These are phyloP conservation scores for Camillea tinctor DNA, from an alignment of 2,329 filamentous ascomycete species.

Conservation along the genomic window DNA sequence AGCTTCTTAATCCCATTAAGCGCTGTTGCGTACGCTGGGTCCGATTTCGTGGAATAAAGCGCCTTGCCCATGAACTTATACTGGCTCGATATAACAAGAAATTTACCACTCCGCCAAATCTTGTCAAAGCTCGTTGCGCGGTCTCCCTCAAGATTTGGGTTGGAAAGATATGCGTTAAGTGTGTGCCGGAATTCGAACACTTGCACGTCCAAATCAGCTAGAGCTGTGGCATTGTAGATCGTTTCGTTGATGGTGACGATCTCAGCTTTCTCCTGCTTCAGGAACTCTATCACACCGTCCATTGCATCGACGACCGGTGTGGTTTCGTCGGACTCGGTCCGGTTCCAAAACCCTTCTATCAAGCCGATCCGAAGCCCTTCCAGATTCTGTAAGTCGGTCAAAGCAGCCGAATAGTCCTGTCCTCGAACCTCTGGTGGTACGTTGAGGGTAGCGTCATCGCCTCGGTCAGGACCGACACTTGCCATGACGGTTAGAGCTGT, in stretches of 20 bases:
- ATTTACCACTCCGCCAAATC: conserved; percentile 50
- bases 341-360: conserved; percentile 56
- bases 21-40: conserved; percentile 47
- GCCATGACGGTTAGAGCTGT: conserved; percentile 52
- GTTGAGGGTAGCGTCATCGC: conserved; percentile 52
- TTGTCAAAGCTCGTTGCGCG: conserved; percentile 46
- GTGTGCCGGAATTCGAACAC: conserved; percentile 57
- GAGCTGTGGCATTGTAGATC: conserved; percentile 51
- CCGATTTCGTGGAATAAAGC: conserved; percentile 49
- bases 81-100: conserved; percentile 59
- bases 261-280: conserved; percentile 46
- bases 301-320: conserved; percentile 56
- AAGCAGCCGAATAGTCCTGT: conserved; percentile 45
- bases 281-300: conserved; percentile 42
- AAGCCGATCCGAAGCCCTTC: conserved; percentile 33
- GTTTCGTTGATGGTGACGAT: conserved; percentile 49
- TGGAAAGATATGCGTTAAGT: conserved; percentile 55
- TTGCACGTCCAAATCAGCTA: conserved; percentile 57
- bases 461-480: conserved; percentile 47
- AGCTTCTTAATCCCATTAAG: conserved; percentile 24
- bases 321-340: conserved; percentile 49
- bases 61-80: conserved; percentile 53
- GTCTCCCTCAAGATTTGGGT: conserved; percentile 38
- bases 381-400: conserved; percentile 30
- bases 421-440: conserved; percentile 40